phyloP scores from a whole-genome alignment of 2,329 filamentous ascomycete species.

The Taxawa tesnikishii region DNA sequence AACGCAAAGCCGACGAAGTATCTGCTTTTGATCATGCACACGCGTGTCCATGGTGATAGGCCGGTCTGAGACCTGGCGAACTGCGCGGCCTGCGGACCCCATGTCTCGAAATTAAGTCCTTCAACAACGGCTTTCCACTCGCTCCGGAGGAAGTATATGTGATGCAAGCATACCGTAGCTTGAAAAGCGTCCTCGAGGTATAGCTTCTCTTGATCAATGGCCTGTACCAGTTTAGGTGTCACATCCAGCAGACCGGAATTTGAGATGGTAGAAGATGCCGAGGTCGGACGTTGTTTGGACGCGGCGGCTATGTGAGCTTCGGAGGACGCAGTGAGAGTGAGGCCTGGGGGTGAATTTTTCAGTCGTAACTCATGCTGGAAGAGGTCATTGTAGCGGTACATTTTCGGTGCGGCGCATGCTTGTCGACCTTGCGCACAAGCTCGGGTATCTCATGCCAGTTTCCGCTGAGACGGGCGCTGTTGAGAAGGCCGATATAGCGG shows the following conservation, averaged over 20 bases:
- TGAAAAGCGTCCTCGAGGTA: conserved; percentile 53
- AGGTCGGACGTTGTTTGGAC: conserved; percentile 26
- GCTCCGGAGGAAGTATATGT: conserved; percentile 69
- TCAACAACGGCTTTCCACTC: conserved; percentile 20
- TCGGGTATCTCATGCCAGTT: conserved; percentile 81
- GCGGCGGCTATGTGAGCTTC: conserved; percentile 34
- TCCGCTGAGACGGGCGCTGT: conserved; percentile 76
- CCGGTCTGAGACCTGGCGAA: conserved; percentile 1
- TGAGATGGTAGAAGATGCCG: conserved; percentile 25
- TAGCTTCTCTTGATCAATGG: conserved; percentile 24
- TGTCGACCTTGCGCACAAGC: conserved; percentile 82
- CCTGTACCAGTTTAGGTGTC: conserved; percentile 9
- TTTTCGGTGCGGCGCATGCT: conserved; percentile 75
- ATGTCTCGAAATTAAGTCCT: conserved; percentile 3
- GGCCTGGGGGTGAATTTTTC: conserved; percentile 19
- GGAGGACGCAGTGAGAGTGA: conserved; percentile 33
- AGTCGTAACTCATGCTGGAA: conserved; percentile 3
- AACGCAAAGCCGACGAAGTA: conserved; percentile 18
- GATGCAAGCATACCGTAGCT: conserved; percentile 70
- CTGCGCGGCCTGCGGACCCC: conserved; percentile 3
- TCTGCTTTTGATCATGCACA: conserved; percentile 12
- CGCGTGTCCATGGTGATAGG: conserved; percentile 3
- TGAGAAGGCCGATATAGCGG: conserved; percentile 70
- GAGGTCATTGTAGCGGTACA: conserved; percentile 44
- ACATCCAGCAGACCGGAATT: conserved; percentile 5